Evolutionary conservation across 2,329 filamentous ascomycete genomes (phyloP).

Genomic region (Cercospora citrullina): DNA sequence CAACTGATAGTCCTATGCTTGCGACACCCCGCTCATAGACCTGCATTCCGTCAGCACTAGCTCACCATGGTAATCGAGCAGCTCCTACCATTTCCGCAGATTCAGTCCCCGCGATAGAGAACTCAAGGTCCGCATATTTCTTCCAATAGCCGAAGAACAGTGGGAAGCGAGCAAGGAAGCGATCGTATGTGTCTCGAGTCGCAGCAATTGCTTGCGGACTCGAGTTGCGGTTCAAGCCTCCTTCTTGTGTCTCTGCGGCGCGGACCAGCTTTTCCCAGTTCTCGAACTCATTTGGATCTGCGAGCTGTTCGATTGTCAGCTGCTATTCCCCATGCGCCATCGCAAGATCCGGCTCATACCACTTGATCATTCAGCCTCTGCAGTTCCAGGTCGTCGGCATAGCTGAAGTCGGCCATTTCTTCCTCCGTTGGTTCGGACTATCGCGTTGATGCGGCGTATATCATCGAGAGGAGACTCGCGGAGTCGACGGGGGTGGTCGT

Average conservation of each 20-base stretch:
- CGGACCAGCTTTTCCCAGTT: conserved; percentile 90
- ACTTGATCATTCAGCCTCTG: conserved; percentile 36
- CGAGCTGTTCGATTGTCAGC: conserved; percentile 46
- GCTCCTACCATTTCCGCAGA: conserved; percentile 85
- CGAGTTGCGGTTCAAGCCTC: conserved; percentile 93
- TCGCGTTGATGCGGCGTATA: neutral
- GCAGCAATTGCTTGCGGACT: conserved; percentile 89
- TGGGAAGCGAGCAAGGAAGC: conserved; percentile 91
- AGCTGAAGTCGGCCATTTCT: conserved; percentile 38
- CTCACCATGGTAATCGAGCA: conserved; percentile 27
- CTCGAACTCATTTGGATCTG: conserved; percentile 88
- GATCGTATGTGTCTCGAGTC: conserved; percentile 84
- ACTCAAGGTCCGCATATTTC: conserved; percentile 97
- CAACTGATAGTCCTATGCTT: conserved; percentile 88
- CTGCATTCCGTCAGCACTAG: conserved; percentile 49
- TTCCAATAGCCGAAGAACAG: conserved; percentile 99
- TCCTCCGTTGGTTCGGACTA: neutral
- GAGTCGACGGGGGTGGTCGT: neutral
- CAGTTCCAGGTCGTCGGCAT: conserved; percentile 36
- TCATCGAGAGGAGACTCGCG: conserved; percentile 7
- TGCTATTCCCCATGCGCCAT: neutral
- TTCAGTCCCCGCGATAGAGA: conserved; percentile 94
- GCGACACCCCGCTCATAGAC: conserved; percentile 94
- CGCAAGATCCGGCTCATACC: conserved; percentile 21
- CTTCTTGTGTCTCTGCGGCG: conserved; percentile 80